Conservation (phyloP, 441 rosid species). For the Corymbia citriodora region DNA sequence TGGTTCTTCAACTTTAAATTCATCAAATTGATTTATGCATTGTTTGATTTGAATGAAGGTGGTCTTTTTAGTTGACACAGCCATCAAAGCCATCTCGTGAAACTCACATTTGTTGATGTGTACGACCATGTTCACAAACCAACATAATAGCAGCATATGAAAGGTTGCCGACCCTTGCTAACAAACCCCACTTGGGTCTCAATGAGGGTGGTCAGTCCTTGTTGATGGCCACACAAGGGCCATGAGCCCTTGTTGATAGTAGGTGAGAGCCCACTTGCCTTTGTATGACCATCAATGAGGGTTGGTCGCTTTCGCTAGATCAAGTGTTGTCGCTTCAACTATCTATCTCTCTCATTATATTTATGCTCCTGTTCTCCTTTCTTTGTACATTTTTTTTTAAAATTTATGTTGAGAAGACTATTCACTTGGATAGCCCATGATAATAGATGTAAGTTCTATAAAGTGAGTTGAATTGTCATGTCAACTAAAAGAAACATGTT, state of each 20-base stretch:
- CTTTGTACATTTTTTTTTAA: neutral
- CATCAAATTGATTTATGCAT: neutral
- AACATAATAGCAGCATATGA: neutral
- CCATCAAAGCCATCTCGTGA: neutral
- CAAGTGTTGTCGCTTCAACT: rapidly evolving
- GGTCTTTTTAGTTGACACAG: neutral
- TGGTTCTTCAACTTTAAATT: neutral
- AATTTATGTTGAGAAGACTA: neutral
- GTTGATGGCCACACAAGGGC: neutral
- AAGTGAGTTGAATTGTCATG: neutral
- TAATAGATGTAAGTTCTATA: neutral
- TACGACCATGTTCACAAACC: neutral
- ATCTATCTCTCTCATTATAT: neutral
- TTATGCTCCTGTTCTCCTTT: neutral
- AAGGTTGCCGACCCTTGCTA: neutral
- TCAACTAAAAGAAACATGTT: neutral
- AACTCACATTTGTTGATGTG: neutral
- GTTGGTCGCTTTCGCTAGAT: rapidly evolving
- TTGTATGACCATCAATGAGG: rapidly evolving
- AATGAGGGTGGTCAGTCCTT: neutral
- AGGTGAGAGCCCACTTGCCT: neutral
- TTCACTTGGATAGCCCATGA: neutral
- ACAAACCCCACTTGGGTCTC: neutral
- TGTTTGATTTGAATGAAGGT: neutral
- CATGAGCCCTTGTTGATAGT: neutral